Percentiles rank a stretch among this genome's conserved stretches.
phyloP scores from a whole-genome alignment of 1,284 basidiomycete species.

The Apiotrichum gamsii region DNA sequence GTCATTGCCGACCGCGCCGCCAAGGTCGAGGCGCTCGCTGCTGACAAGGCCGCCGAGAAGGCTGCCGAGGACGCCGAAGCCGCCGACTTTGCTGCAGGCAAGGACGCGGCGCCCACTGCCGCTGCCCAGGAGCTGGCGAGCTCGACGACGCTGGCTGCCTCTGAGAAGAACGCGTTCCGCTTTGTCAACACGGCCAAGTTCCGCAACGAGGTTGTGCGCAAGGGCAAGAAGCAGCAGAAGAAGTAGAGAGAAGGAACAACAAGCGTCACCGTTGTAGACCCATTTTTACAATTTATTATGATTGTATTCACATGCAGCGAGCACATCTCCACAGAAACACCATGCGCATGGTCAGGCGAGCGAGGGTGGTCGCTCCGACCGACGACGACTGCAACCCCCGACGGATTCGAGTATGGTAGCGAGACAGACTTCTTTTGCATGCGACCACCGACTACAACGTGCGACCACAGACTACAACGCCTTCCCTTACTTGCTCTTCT shows the following conservation, averaged over 20 bases:
- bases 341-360: too few relatives aligned
- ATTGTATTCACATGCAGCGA: too few relatives aligned
- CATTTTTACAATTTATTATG: too few relatives aligned
- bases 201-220: conserved; percentile 4
- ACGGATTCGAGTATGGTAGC: too few relatives aligned
- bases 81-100: not conserved
- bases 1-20: conserved; percentile 15
- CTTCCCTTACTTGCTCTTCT: too few relatives aligned
- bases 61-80: not conserved
- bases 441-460: too few relatives aligned
- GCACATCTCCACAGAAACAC: too few relatives aligned
- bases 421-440: too few relatives aligned
- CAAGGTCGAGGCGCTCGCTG: conserved; percentile 8
- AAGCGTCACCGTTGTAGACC: too few relatives aligned
- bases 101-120: not conserved
- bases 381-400: too few relatives aligned
- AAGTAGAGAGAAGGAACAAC: conserved; percentile 3
- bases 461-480: too few relatives aligned
- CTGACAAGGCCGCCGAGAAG: conserved; percentile 5
- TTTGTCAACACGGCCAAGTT: conserved; percentile 17
- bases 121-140: not conserved
- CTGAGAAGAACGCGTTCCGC: conserved; percentile 11
- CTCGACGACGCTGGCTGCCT: not conserved
- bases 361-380: too few relatives aligned
- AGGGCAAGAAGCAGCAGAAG: not conserved